Conservation (phyloP, 129 eudicot genomes). For the Tanacetum coccineum region DNA sequence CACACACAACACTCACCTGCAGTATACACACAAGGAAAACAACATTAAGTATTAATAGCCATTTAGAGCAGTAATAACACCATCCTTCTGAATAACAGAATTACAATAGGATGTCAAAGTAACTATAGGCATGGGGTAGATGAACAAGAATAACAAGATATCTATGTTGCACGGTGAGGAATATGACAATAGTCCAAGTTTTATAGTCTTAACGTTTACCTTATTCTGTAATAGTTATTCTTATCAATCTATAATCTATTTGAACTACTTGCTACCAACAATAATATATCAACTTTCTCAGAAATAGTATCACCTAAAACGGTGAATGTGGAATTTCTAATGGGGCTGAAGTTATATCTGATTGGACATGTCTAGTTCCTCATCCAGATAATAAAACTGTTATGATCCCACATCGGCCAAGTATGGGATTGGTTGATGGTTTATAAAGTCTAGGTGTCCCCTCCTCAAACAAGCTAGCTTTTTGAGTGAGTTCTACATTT, state of each 20-base stretch:
- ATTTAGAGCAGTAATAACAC: not conserved
- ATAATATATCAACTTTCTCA: not conserved
- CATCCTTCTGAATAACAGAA: not conserved
- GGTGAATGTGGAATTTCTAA: not conserved
- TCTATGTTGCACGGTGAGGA: not conserved
- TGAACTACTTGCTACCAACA: not conserved
- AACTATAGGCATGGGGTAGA: conserved; percentile 2
- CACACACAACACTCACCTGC: conserved; percentile 72
- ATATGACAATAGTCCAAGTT: not conserved
- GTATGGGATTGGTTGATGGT: too few relatives aligned
- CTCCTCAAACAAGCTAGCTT: too few relatives aligned
- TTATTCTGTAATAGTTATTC: not conserved
- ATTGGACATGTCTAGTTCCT: not conserved
- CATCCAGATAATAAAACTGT: not conserved
- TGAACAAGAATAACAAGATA: conserved; percentile 6
- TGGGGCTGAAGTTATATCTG: not conserved
- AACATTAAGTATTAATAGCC: conserved; percentile 6
- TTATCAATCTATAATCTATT: not conserved
- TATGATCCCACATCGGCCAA: too few relatives aligned
- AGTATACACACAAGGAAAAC: conserved; percentile 18
- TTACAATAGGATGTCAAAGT: not conserved
- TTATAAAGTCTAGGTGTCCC: too few relatives aligned
- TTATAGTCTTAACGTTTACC: not conserved
- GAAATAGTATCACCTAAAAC: not conserved
- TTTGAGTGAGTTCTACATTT: too few relatives aligned